phyloP scores from a whole-genome alignment of 371 early-diverging fungal genomes.

The Dichotomocladium elegans region DNA sequence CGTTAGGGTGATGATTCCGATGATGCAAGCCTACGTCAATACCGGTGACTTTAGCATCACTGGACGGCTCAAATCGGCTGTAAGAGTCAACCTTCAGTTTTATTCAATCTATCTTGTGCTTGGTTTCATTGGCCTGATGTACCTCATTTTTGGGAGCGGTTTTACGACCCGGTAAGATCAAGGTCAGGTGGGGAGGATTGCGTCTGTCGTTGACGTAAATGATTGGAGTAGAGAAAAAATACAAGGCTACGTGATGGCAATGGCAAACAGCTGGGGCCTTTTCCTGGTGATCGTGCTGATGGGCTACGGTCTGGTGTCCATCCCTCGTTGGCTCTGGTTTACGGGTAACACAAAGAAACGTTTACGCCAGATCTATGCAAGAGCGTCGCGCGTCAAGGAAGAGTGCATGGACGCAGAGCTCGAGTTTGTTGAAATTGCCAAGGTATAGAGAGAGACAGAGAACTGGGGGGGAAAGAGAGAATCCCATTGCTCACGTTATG shows the following conservation, averaged over 20 bases:
- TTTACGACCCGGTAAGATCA: conserved; percentile 30
- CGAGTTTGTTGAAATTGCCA: conserved; percentile 65
- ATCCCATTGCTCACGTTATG: neutral
- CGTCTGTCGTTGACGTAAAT: neutral
- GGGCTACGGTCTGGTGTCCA: conserved; percentile 89
- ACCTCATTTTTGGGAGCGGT: conserved; percentile 61
- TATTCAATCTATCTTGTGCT: conserved; percentile 54
- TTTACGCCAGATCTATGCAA: conserved; percentile 62
- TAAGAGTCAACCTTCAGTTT: conserved; percentile 77
- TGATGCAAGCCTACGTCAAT: conserved; percentile 81
- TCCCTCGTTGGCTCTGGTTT: conserved; percentile 86
- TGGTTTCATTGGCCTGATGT: conserved; percentile 68
- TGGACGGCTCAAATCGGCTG: conserved; percentile 61
- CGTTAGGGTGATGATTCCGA: conserved; percentile 80
- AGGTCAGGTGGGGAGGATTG: neutral
- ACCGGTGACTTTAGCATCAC: conserved; percentile 78
- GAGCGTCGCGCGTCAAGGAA: conserved; percentile 74
- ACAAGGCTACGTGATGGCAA: conserved; percentile 84
- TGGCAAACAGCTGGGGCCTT: conserved; percentile 92
- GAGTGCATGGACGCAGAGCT: conserved; percentile 69
- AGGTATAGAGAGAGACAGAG: no score
- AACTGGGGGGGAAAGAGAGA: no score
- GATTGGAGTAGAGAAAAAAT: conserved; percentile 52
- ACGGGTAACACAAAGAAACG: conserved; percentile 56
- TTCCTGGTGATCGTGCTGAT: conserved; percentile 82